These are phyloP conservation scores for Wickerhamiella hasegawae DNA, from an alignment of 805 yeast genomes.

Conservation along the genomic window DNA sequence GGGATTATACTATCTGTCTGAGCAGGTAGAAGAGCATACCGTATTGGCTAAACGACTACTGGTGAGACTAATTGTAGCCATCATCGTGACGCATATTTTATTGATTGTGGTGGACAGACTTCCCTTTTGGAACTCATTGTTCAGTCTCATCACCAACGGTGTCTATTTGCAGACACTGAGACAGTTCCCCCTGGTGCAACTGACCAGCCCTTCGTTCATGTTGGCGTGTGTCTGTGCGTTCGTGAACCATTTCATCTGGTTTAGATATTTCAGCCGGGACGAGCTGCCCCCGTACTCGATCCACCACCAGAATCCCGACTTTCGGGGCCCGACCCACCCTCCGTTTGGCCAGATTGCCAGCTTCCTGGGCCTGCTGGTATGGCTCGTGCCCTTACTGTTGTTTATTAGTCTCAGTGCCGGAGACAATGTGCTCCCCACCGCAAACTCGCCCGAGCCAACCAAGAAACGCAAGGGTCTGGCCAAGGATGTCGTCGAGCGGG, in stretches of 20 bases:
- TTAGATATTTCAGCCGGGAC: constrained; percentile 59
- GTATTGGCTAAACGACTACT: constrained; percentile 66
- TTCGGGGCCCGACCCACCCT: constrained; percentile 52
- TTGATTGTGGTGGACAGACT: constrained; percentile 63
- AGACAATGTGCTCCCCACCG: constrained; percentile 65
- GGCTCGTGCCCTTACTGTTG: constrained; percentile 87
- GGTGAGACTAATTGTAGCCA: constrained; percentile 41
- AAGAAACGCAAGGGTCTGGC: constrained; percentile 13
- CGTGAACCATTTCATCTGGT: constrained; percentile 80
- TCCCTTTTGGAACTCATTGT: constrained; percentile 50
- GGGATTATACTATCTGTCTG: constrained; percentile 81
- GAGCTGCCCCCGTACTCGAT: constrained; percentile 39
- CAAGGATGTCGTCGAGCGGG: constrained; percentile 6
- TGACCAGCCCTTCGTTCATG: constrained; percentile 57
- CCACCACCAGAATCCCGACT: constrained; percentile 32
- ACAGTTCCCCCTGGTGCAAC: constrained; percentile 68
- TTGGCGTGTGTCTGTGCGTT: constrained; percentile 57
- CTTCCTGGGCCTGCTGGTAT: constrained; percentile 81
- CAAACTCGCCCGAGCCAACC: constrained; percentile 8
- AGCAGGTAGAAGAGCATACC: constrained; percentile 83
- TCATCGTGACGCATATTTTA: constrained; percentile 38
- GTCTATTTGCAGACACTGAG: constrained; percentile 64
- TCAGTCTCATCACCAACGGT: constrained; percentile 54
- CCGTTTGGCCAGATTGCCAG: constrained; percentile 84
- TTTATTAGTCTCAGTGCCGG: constrained; percentile 86